Conservation (phyloP, 2,329 filamentous ascomycete genomes). For the Stachybotrys chartarum region DNA sequence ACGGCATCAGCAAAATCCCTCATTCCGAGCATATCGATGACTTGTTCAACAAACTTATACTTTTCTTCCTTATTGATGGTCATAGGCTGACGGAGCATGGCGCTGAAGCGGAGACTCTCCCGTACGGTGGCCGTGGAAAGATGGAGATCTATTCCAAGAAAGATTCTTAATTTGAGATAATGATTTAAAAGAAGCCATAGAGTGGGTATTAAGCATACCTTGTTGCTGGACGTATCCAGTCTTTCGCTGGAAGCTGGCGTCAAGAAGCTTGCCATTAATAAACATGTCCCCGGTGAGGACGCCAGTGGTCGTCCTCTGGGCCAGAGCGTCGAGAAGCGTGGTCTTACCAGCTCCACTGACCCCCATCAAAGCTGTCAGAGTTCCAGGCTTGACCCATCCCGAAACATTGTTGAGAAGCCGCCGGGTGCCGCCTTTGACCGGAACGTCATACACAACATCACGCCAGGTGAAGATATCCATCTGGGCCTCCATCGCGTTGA, state of each 20-base stretch:
- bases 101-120: constrained; percentile 78
- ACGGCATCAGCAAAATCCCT: constrained; percentile 78
- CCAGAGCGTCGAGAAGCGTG: constrained; percentile 75
- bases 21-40: constrained; percentile 85
- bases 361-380: constrained; percentile 80
- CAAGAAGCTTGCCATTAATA: constrained; percentile 55
- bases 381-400: constrained; percentile 88
- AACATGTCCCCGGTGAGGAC: constrained; percentile 77
- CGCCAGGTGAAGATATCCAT: constrained; percentile 85
- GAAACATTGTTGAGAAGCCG: constrained; percentile 77
- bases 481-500: no score
- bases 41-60: constrained; percentile 78
- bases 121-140: constrained; percentile 74
- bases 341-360: constrained; percentile 87
- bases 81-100: constrained; percentile 72
- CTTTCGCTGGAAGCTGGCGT: constrained; percentile 77
- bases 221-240: constrained; percentile 88
- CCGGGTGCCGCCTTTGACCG: constrained; percentile 69
- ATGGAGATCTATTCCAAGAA: no score
- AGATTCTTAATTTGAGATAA: no score
- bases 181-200: no score
- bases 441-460: constrained; percentile 65
- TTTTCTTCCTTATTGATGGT: constrained; percentile 66
- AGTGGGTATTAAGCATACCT: no score
- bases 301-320: constrained; percentile 77